phyloP scores from a whole-genome alignment of 208 protist species.

The Entamoeba histolytica region DNA sequence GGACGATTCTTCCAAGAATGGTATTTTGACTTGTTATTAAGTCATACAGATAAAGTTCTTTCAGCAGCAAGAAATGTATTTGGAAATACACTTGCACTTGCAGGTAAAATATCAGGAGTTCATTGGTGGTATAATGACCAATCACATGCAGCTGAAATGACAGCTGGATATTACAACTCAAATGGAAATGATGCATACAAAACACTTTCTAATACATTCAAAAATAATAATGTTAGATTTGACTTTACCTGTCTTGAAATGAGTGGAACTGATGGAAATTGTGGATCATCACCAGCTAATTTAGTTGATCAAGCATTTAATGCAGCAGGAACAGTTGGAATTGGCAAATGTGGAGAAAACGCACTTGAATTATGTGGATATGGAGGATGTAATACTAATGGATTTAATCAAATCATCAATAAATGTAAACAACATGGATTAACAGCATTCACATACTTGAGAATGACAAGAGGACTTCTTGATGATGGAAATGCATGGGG shows the following conservation, averaged over 20 bases:
- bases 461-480: background rate
- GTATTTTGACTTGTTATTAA: conserved; percentile 27
- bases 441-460: background rate
- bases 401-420: background rate
- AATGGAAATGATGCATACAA: conserved; percentile 21
- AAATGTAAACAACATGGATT: background rate
- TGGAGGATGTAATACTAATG: background rate
- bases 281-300: background rate
- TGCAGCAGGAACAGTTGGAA: background rate
- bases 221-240: conserved; percentile 1
- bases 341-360: background rate
- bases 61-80: conserved; percentile 22
- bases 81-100: background rate
- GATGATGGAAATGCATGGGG: background rate
- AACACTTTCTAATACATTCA: conserved; percentile 9
- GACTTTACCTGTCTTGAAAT: conserved; percentile 40
- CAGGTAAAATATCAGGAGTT: conserved; percentile 42
- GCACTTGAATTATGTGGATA: background rate
- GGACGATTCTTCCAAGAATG: conserved; percentile 40
- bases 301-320: background rate
- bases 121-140: conserved; percentile 41
- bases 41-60: conserved; percentile 27
- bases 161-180: conserved; percentile 44
- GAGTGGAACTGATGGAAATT: background rate
- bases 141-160: conserved; percentile 43